Conservation (phyloP, 2,329 filamentous ascomycete species). For the Ascochyta viciae-villosae region DNA sequence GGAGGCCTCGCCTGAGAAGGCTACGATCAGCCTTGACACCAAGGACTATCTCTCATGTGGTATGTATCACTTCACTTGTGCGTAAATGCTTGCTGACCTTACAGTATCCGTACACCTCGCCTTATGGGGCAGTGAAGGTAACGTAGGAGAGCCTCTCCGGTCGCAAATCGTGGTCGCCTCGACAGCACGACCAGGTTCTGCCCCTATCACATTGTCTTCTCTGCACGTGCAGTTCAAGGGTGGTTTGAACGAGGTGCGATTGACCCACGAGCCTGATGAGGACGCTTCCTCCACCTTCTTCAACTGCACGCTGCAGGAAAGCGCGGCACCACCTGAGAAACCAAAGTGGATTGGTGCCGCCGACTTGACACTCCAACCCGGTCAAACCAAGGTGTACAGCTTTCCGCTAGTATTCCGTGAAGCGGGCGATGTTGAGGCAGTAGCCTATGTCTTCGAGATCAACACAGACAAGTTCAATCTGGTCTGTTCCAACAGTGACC, state of each 20-base stretch:
- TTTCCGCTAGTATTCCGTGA: constrained; percentile 79
- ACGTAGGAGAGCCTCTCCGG: constrained; percentile 65
- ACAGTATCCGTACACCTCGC: constrained; percentile 59
- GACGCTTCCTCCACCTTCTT: constrained; percentile 25
- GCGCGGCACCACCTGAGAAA: constrained; percentile 30
- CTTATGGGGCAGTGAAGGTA: constrained; percentile 62
- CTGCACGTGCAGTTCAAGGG: constrained; percentile 62
- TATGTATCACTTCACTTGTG: constrained; percentile 48
- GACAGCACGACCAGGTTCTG: constrained; percentile 53
- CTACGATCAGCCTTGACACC: constrained; percentile 55
- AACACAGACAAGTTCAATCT: constrained; percentile 71
- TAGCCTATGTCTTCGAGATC: constrained; percentile 69
- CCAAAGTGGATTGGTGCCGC: constrained; percentile 62
- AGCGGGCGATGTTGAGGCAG: constrained; percentile 75
- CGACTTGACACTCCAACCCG: constrained; percentile 71
- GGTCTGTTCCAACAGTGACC: constrained; percentile 65
- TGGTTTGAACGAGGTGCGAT: constrained; percentile 43
- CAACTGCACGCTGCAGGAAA: constrained; percentile 39
- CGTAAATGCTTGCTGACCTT: constrained; percentile 33
- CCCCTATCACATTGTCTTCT: constrained; percentile 57
- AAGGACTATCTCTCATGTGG: constrained; percentile 59
- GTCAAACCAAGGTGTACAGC: constrained; percentile 73
- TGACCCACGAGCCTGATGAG: constrained; percentile 35
- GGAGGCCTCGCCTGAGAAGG: constrained; percentile 48
- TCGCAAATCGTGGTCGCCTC: constrained; percentile 64